Conservation (phyloP, 176 grass and related monocot genomes). For the Cymbopogon citratus region DNA sequence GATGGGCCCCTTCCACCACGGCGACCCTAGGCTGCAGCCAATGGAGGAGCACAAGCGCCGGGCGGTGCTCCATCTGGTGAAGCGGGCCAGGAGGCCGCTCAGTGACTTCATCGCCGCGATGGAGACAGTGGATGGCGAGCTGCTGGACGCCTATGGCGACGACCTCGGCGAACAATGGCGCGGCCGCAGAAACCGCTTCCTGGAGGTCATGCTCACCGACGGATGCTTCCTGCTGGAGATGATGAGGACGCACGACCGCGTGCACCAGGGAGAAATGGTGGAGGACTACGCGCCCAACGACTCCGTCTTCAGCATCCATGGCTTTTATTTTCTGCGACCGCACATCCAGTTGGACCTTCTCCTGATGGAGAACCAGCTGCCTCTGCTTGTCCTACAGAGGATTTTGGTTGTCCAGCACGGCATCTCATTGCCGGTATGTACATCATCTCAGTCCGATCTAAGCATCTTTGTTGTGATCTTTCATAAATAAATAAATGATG, state of each 20-base stretch:
- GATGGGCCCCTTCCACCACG: constrained; percentile 66
- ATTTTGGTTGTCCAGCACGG: not conserved
- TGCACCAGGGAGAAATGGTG: not conserved
- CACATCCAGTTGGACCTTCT: not conserved
- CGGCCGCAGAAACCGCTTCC: constrained; percentile 26
- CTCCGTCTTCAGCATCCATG: constrained; percentile 67
- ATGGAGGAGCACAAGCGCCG: constrained; percentile 80
- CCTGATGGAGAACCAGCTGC: not conserved
- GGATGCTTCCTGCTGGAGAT: constrained; percentile 76
- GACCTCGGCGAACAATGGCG: constrained; percentile 30
- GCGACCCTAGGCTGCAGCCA: constrained; percentile 18
- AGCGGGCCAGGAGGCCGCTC: not conserved
- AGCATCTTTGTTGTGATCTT: too few species aligned
- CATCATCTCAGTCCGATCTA: too few species aligned
- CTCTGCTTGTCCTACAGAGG: not conserved
- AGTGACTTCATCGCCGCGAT: constrained; percentile 9
- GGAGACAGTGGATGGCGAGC: not conserved
- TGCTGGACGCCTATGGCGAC: constrained; percentile 37
- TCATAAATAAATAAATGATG: too few species aligned
- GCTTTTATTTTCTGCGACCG: not conserved
- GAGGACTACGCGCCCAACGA: constrained; percentile 67
- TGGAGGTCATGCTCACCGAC: constrained; percentile 52
- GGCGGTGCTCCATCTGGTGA: constrained; percentile 49
- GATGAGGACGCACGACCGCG: constrained; percentile 17
- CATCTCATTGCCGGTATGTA: too few species aligned